Base-by-base conservation (phyloP, 306 rosid species). In the Trifolium repens region DNA sequence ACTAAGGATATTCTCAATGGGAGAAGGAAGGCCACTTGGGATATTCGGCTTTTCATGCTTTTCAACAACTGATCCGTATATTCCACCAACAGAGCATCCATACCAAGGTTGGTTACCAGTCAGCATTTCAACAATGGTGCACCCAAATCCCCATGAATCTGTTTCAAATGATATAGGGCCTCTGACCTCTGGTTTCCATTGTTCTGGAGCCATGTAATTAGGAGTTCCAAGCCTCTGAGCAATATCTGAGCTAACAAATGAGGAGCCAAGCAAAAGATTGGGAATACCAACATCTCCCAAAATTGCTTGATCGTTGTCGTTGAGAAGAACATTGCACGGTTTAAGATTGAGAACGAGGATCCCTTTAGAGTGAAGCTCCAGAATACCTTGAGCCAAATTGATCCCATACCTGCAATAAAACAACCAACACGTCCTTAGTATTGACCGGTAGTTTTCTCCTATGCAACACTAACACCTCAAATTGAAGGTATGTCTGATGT, bases 121-220 rank as follows among this genome's bases (percentile, higher is more conserved):
- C 86, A 94, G 79, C 98, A 94, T 90, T 85, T 94, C 97, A 47
- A 91, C 89, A 73, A 94, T 81, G 60, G 84, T 77, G 81, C 98
- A 94, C 9, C 91, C 98, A n/a, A 91, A 90, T 27, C 96, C 96
- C 98, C 97, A 94, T 3, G 96, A 87, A 82, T 94, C 98, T 0
- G 97, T 91, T 85, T 94, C 97, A 69, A 85, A 86, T 12, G 96
- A 91, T 71, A 91, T 78, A 3, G 98, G 97, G 55, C 98, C 98
- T 86, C 96, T 84, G 47, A 86, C 80, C 65, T 94, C 96, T 52
- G 97, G 96, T 68, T 88, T 85, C 98, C 97, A 91, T 80, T 91
- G 97, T 78, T 94, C 98, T 37, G 98, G 97, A 65, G 97, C 97
- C 98, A 94, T 91, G 89, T 94, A 94, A 85, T 82, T 90, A 62